Percentiles rank a stretch among this genome's conserved stretches.
Conservation (phyloP, 305 asterid genomes). For the Solanum hybrid region DNA sequence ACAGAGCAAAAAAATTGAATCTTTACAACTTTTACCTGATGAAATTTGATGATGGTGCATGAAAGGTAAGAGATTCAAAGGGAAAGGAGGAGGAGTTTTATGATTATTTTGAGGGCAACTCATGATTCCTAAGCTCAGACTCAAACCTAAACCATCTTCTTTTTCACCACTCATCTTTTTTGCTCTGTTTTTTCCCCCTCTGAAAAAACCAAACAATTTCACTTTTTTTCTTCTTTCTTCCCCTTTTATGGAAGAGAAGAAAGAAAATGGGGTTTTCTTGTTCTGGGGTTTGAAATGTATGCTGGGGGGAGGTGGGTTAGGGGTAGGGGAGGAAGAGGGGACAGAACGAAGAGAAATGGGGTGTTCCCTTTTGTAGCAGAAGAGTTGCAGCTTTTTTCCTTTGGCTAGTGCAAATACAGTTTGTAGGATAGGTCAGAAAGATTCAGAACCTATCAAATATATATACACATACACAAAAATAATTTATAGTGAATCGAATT, state of each 20-base stretch:
- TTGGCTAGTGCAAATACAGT: constrained; percentile 3
- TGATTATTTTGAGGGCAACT: not conserved
- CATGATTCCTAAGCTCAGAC: constrained; percentile 1
- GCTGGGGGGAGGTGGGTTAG: not conserved
- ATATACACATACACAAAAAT: not conserved
- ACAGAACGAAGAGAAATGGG: constrained; percentile 9
- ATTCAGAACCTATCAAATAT: not conserved
- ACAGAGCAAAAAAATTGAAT: not conserved
- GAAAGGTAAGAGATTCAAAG: constrained; percentile 5
- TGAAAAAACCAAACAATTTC: not conserved
- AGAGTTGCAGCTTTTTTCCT: constrained; percentile 1
- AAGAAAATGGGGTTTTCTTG: not conserved
- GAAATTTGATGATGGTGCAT: not conserved
- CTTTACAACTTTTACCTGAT: not conserved
- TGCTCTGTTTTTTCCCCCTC: not conserved
- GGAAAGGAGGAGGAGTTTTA: not conserved
- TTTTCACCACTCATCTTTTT: not conserved
- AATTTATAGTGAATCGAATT: no score
- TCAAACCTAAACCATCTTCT: constrained; percentile 10
- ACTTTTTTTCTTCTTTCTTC: not conserved
- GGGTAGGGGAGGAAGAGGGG: not conserved
- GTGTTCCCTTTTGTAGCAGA: constrained; percentile 2
- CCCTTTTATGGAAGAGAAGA: not conserved
- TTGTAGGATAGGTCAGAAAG: not conserved
- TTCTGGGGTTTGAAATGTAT: not conserved